Conservation (phyloP, 495 filamentous ascomycete species). For the Friedmanniomyces endolithicus region DNA sequence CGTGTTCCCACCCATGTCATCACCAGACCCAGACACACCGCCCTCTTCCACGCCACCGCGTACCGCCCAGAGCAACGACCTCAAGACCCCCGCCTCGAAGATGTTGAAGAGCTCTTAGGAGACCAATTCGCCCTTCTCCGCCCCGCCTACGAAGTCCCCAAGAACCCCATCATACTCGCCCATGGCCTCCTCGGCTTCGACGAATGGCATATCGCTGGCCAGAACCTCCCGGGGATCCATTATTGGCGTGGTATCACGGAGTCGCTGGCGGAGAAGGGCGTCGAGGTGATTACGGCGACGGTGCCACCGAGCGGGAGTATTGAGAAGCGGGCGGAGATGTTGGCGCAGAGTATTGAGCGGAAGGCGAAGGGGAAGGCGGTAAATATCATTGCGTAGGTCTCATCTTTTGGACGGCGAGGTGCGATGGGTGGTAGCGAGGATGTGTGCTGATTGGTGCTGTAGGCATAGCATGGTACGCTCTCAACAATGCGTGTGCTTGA, state of each 20-base stretch:
- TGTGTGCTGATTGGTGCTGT: constrained; percentile 1
- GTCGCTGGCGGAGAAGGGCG: constrained; percentile 54
- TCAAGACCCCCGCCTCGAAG: constrained; percentile 47
- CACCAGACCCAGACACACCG: neutral
- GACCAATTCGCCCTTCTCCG: constrained; percentile 66
- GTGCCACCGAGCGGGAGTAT: constrained; percentile 73
- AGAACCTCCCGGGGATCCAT: constrained; percentile 59
- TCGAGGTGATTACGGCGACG: constrained; percentile 67
- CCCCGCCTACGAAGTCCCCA: constrained; percentile 45
- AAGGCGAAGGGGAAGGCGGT: constrained; percentile 61
- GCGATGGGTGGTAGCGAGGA: constrained; percentile 4
- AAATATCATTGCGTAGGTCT: constrained; percentile 71
- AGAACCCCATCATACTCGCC: constrained; percentile 67
- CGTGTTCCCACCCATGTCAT: neutral
- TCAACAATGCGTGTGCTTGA: neutral
- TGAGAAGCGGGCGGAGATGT: constrained; percentile 56
- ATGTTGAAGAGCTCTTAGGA: constrained; percentile 54
- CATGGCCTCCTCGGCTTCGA: constrained; percentile 90
- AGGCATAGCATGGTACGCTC: constrained; percentile 62
- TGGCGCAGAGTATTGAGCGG: constrained; percentile 50
- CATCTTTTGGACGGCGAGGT: constrained; percentile 26
- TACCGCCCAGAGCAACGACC: neutral
- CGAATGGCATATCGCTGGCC: constrained; percentile 60
- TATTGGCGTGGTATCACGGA: constrained; percentile 91
- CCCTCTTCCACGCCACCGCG: neutral